These are phyloP conservation scores for Sophora flavescens DNA, from an alignment of 306 rosid species.

Conservation along the genomic window DNA sequence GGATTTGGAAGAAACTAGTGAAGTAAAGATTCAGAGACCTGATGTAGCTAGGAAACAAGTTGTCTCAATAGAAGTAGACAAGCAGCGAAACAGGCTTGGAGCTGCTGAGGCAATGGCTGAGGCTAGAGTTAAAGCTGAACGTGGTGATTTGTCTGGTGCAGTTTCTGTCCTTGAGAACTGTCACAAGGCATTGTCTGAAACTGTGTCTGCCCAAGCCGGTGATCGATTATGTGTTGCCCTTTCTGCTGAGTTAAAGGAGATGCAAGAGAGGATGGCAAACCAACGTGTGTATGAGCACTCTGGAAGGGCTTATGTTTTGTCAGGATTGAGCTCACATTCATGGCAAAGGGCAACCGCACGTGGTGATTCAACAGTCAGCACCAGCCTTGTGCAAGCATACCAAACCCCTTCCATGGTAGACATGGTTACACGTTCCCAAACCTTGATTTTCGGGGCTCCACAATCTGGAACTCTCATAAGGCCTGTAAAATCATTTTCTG, in stretches of 20 bases:
- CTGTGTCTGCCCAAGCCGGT: conserved; percentile 66
- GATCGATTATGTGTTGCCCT: conserved; percentile 73
- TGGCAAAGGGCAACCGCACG: conserved; percentile 95
- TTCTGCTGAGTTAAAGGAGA: conserved; percentile 83
- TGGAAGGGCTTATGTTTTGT: conserved; percentile 89
- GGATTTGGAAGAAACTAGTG: conserved; percentile 54
- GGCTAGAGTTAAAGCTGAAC: conserved; percentile 80
- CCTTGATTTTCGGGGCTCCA: conserved; percentile 60
- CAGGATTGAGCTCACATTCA: conserved; percentile 93
- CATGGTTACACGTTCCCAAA: conserved; percentile 88
- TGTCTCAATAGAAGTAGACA: conserved; percentile 84
- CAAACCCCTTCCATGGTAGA: conserved; percentile 88
- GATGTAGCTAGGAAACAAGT: conserved; percentile 51
- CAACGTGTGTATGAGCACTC: conserved; percentile 77
- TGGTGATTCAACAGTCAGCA: conserved; percentile 86
- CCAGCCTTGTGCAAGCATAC: conserved; percentile 72
- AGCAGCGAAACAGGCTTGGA: conserved; percentile 73
- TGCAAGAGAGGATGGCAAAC: conserved; percentile 93
- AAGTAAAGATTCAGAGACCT: conserved; percentile 83
- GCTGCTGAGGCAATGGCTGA: conserved; percentile 83
- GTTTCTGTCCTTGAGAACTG: conserved; percentile 74
- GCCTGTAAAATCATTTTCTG: conserved; percentile 58
- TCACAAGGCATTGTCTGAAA: conserved; percentile 60
- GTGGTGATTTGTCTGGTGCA: conserved; percentile 73
- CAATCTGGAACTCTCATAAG: conserved; percentile 50